Evolutionary conservation across 2,329 filamentous ascomycete genomes (phyloP).

Genomic region (Colletotrichum phormii): DNA sequence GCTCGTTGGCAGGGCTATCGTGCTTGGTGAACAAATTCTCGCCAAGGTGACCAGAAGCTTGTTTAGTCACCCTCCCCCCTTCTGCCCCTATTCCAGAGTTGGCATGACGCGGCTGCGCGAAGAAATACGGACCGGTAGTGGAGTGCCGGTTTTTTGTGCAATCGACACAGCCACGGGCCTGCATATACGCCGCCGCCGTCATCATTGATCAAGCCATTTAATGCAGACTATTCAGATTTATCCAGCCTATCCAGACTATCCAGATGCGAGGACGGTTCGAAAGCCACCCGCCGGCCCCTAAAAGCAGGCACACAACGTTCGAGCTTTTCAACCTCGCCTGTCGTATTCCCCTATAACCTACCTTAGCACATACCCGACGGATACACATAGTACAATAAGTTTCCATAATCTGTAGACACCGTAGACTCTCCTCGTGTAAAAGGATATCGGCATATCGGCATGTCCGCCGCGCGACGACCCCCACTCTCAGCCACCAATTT

Average conservation of each 20-base stretch:
- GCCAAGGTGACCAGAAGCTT: conserved; percentile 25
- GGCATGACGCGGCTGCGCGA: conserved; percentile 24
- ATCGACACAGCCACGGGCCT: conserved; percentile 7
- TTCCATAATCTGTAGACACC: background rate
- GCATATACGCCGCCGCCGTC: background rate
- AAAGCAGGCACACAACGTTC: conserved; percentile 4
- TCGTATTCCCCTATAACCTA: background rate
- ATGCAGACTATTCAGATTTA: background rate
- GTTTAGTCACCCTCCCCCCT: conserved; percentile 17
- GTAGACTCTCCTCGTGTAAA: background rate
- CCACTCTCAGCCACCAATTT: conserved; percentile 9
- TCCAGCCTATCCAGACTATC: background rate
- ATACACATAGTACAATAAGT: too few relatives aligned
- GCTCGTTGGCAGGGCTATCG: background rate
- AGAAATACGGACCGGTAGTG: conserved; percentile 24
- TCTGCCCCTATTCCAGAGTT: conserved; percentile 13
- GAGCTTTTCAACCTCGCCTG: background rate
- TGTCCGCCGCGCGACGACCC: conserved; percentile 7
- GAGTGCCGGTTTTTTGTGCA: conserved; percentile 11
- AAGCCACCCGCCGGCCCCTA: background rate
- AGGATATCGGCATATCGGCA: conserved; percentile 27
- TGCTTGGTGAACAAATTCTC: conserved; percentile 6
- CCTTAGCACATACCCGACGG: background rate
- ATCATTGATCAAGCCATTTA: background rate
- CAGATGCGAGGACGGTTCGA: background rate